A percentile compares a stretch with the other conserved stretches of the same genome.
Conservation (phyloP, 2,329 filamentous ascomycete genomes). For the Plenodomus lindquistii region DNA sequence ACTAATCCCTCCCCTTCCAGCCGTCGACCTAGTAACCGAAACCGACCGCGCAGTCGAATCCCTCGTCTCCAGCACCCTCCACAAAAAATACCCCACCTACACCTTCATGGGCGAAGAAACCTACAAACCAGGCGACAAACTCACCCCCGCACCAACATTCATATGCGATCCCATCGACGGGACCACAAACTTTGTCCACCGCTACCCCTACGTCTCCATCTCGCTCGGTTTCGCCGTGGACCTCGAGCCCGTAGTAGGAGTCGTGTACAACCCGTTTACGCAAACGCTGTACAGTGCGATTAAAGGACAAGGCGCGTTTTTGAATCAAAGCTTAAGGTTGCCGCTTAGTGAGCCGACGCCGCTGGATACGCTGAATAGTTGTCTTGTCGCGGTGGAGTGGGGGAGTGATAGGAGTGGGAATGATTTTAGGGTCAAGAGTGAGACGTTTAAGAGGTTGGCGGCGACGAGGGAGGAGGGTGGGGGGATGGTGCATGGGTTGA, state of each 20-base stretch:
- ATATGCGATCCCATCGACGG: slow-evolving; percentile 83
- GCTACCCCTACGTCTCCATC: slow-evolving; percentile 73
- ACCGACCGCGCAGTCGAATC: slow-evolving; percentile 65
- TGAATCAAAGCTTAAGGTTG: slow-evolving; percentile 43
- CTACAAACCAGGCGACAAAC: slow-evolving; percentile 65
- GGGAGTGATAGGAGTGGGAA: slow-evolving; percentile 68
- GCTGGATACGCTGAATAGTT: slow-evolving; percentile 62
- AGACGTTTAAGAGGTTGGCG: slow-evolving; percentile 63
- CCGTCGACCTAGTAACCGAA: slow-evolving; percentile 66
- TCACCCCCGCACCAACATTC: slow-evolving; percentile 73
- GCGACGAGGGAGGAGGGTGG: slow-evolving; percentile 64
- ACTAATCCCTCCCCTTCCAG: slow-evolving; percentile 29
- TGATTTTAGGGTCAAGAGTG: slow-evolving; percentile 71
- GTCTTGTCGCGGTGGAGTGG: slow-evolving; percentile 74
- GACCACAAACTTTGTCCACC: slow-evolving; percentile 80
- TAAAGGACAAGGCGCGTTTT: slow-evolving; percentile 67
- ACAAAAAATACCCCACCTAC: slow-evolving; percentile 57
- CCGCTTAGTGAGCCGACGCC: slow-evolving; percentile 59
- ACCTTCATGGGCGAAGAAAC: slow-evolving; percentile 61
- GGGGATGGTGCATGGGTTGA: slow-evolving; percentile 74
- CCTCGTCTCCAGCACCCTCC: slow-evolving; percentile 58
- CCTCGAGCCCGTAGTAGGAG: slow-evolving; percentile 66
- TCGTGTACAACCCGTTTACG: slow-evolving; percentile 80
- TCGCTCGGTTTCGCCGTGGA: slow-evolving; percentile 72
- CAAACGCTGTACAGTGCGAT: slow-evolving; percentile 71